phyloP scores from a whole-genome alignment of 1,139 yeast species.

The Hemisphaericaspora lyxosophila region DNA sequence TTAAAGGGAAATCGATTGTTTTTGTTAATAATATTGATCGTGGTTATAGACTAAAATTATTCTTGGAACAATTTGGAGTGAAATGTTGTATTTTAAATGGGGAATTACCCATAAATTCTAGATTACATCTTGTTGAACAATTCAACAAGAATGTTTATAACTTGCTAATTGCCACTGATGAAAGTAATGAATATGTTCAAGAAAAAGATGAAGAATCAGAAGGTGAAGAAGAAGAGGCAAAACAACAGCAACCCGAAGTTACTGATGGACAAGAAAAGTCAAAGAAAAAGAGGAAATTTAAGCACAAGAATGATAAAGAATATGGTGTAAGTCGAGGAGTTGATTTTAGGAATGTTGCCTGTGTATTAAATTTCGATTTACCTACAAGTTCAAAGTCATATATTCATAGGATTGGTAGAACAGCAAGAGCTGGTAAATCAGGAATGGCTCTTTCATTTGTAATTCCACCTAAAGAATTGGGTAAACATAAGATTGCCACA shows the following conservation, averaged over 20 bases:
- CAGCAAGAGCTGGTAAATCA: constrained; percentile 95
- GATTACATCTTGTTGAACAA: constrained; percentile 93
- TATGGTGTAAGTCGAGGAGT: constrained; percentile 97
- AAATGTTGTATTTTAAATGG: constrained; percentile 85
- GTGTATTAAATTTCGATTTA: constrained; percentile 92
- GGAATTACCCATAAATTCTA: constrained; percentile 88
- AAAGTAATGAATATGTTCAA: constrained; percentile 56
- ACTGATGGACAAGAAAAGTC: constrained; percentile 26
- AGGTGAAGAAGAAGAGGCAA: constrained; percentile 32
- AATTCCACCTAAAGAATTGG: constrained; percentile 78
- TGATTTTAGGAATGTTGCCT: constrained; percentile 93
- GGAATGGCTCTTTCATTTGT: constrained; percentile 96
- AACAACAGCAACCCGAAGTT: constrained; percentile 40
- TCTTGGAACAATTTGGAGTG: constrained; percentile 92
- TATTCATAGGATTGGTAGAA: constrained; percentile 93
- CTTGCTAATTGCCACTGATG: constrained; percentile 93
- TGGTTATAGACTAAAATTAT: constrained; percentile 87
- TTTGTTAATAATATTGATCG: constrained; percentile 95
- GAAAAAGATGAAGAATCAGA: constrained; percentile 53
- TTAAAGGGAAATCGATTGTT: constrained; percentile 86
- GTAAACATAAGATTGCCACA: constrained; percentile 83
- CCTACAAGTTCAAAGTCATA: constrained; percentile 90
- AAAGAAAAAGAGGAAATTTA: constrained; percentile 28
- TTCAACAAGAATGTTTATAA: constrained; percentile 88
- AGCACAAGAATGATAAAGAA: constrained; percentile 59